Percentiles rank a stretch among this genome's conserved stretches.
Evolutionary conservation across 306 rosid genomes (phyloP).

Genomic region (Vigna mungo): DNA sequence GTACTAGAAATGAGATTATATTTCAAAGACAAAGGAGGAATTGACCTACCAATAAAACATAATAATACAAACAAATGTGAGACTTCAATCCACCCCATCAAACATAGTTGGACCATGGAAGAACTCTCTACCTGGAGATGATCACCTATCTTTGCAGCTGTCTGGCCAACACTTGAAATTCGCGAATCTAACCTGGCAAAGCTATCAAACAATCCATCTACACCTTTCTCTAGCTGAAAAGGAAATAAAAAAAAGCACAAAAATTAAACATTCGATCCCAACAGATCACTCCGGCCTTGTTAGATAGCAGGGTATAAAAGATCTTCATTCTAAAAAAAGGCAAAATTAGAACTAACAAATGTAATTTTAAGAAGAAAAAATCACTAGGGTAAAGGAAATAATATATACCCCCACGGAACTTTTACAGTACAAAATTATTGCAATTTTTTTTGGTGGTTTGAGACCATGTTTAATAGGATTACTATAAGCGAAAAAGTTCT

Average conservation of each 20-base stretch:
- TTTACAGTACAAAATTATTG: too few species aligned
- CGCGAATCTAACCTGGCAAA: slow-evolving; percentile 98
- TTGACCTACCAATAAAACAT: slow-evolving; percentile 30
- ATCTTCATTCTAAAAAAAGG: not conserved
- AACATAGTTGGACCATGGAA: slow-evolving; percentile 38
- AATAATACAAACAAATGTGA: slow-evolving; percentile 29
- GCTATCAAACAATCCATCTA: slow-evolving; percentile 97
- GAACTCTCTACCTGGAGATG: slow-evolving; percentile 89
- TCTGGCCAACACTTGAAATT: slow-evolving; percentile 99
- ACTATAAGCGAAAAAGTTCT: not conserved
- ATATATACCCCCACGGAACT: too few species aligned
- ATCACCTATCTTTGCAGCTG: slow-evolving; percentile 99
- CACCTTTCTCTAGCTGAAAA: slow-evolving; percentile 96
- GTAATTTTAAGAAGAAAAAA: not conserved
- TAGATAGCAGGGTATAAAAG: slow-evolving; percentile 22
- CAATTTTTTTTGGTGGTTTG: too few species aligned
- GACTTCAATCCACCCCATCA: slow-evolving; percentile 32
- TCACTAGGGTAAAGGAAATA: not conserved
- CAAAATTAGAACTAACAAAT: not conserved
- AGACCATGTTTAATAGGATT: too few species aligned
- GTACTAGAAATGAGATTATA: slow-evolving; percentile 48
- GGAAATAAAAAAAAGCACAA: slow-evolving; percentile 18
- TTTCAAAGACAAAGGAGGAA: slow-evolving; percentile 35
- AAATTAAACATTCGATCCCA: slow-evolving; percentile 25
- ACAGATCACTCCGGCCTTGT: not conserved